Evolutionary conservation across 2,329 filamentous ascomycete genomes (phyloP).

Genomic region (Magnaporthiopsis poae): DNA sequence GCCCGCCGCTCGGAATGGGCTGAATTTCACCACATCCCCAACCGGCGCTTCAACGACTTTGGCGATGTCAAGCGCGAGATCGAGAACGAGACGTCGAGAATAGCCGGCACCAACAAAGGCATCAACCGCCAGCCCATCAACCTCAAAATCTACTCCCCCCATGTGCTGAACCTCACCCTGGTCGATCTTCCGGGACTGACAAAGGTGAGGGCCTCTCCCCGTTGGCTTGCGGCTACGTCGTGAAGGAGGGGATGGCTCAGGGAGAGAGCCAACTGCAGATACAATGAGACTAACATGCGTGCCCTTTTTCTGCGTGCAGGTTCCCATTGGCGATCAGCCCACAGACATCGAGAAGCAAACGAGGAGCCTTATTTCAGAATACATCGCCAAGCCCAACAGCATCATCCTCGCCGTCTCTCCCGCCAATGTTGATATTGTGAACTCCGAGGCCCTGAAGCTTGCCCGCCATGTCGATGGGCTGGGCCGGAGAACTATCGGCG

Average conservation of each 20-base stretch:
- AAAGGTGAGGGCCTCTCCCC: slow-evolving; percentile 49
- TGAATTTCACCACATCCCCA: slow-evolving; percentile 93
- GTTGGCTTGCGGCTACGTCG: slow-evolving; percentile 1
- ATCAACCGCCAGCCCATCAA: slow-evolving; percentile 97
- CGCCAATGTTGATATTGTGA: slow-evolving; percentile 95
- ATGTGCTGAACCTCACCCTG: slow-evolving; percentile 90
- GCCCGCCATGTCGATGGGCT: slow-evolving; percentile 94
- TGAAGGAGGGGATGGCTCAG: neutral
- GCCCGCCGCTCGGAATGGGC: slow-evolving; percentile 66
- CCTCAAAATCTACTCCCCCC: slow-evolving; percentile 93
- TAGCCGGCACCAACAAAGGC: slow-evolving; percentile 90
- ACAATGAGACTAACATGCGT: neutral
- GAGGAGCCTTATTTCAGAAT: slow-evolving; percentile 94
- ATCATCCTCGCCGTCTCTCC: slow-evolving; percentile 95
- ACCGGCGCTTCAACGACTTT: slow-evolving; percentile 96
- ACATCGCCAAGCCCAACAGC: slow-evolving; percentile 95
- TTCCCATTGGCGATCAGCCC: slow-evolving; percentile 20
- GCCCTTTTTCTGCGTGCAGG: slow-evolving; percentile 29
- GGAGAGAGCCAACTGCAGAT: neutral
- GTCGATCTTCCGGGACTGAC: slow-evolving; percentile 95
- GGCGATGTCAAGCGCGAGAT: slow-evolving; percentile 98
- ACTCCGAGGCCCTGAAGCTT: slow-evolving; percentile 93
- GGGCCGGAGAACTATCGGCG: slow-evolving; percentile 94
- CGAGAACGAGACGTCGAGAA: slow-evolving; percentile 86
- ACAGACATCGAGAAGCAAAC: slow-evolving; percentile 57